These are phyloP conservation scores for Goffeauzyma gilvescens DNA, from an alignment of 768 basidiomycete species.

Conservation along the genomic window DNA sequence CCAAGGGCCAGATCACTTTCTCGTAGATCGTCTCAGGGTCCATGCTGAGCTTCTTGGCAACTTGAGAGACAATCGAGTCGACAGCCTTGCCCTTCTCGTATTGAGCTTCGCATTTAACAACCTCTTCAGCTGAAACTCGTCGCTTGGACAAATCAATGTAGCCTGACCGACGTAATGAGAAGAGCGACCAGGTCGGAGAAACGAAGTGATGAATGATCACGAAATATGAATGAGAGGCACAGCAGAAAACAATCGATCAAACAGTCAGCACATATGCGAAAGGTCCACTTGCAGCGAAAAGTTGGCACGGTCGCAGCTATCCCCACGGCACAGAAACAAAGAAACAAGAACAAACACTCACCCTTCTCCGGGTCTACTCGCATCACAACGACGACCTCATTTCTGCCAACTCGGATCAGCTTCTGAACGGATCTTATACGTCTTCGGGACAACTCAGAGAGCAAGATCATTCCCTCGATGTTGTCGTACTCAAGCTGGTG, in stretches of 20 bases:
- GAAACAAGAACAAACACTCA: too few species aligned
- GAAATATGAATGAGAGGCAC: neutral
- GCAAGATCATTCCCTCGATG: slow-evolving; percentile 96
- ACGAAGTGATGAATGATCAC: neutral
- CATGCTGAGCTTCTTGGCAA: slow-evolving; percentile 34
- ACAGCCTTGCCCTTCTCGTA: slow-evolving; percentile 97
- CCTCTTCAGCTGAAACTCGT: slow-evolving; percentile 92
- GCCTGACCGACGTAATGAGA: slow-evolving; percentile 39
- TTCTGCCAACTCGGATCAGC: slow-evolving; percentile 87
- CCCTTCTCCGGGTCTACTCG: slow-evolving; percentile 99
- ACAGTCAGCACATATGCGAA: neutral
- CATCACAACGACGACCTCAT: slow-evolving; percentile 94
- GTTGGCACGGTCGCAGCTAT: neutral
- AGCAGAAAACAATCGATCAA: neutral
- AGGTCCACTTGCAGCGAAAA: neutral
- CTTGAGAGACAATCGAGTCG: slow-evolving; percentile 39
- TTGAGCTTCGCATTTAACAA: slow-evolving; percentile 94
- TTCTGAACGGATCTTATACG: slow-evolving; percentile 96
- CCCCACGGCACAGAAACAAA: neutral
- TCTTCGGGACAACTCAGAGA: slow-evolving; percentile 90
- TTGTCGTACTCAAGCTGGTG: slow-evolving; percentile 89
- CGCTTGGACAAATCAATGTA: slow-evolving; percentile 99
- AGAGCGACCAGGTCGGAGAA: neutral
- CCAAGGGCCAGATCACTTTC: slow-evolving; percentile 78
- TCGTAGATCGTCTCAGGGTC: slow-evolving; percentile 70